Conservation (phyloP, 1,284 basidiomycete genomes). For the Jaminaea rosea region DNA sequence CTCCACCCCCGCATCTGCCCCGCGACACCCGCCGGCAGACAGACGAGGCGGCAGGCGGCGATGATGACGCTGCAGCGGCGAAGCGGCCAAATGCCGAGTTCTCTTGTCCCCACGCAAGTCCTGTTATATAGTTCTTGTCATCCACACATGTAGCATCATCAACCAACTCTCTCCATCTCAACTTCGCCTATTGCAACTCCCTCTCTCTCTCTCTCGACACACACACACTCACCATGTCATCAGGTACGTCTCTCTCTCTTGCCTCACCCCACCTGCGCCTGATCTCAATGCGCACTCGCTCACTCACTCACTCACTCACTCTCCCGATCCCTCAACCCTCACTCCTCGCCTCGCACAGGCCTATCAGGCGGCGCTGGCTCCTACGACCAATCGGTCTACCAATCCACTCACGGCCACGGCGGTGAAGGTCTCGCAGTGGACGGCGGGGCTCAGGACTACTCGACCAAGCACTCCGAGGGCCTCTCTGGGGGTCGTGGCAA, state of each 20-base stretch:
- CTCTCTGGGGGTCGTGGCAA: background rate
- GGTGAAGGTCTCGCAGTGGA: background rate
- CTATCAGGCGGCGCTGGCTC: background rate
- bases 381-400: background rate
- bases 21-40: background rate
- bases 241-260: background rate
- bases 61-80: background rate
- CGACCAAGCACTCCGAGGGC: background rate
- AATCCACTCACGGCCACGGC: background rate
- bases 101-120: background rate
- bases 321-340: background rate
- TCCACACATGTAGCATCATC: background rate
- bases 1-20: too few relatives aligned
- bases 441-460: background rate
- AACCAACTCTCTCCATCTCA: background rate
- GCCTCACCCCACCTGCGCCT: background rate
- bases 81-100: background rate
- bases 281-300: background rate
- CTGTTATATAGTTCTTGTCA: background rate
- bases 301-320: background rate
- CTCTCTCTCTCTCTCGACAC: background rate
- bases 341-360: background rate
- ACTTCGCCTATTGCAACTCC: background rate
- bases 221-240: background rate
- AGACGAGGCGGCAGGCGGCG: background rate